phyloP scores from a whole-genome alignment of 2,329 filamentous ascomycete species.

The Aulographum hederae region DNA sequence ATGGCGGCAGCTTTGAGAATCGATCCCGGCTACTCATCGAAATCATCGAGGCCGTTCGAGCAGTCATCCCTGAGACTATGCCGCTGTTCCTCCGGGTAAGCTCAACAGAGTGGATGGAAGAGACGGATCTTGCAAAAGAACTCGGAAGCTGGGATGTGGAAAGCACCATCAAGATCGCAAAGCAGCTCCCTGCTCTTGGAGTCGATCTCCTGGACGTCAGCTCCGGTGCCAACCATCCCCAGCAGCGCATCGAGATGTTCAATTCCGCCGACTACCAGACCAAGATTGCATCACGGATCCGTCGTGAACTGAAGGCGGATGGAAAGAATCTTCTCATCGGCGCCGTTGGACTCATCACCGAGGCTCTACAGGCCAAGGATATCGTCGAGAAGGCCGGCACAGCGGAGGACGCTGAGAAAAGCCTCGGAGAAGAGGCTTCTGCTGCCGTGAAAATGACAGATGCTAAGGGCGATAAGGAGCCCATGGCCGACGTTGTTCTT shows the following conservation, averaged over 20 bases:
- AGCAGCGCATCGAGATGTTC: conserved; percentile 25
- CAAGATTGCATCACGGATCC: conserved; percentile 27
- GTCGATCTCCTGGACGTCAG: conserved; percentile 28
- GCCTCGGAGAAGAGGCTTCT: conserved; percentile 9
- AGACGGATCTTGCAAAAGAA: conserved; percentile 13
- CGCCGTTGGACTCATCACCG: conserved; percentile 34
- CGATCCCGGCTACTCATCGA: conserved; percentile 20
- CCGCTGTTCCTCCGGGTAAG: conserved; percentile 18
- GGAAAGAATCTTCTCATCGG: conserved; percentile 24
- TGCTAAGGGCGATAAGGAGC: conserved; percentile 9
- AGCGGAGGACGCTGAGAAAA: conserved; percentile 1
- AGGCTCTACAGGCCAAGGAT: conserved; percentile 29
- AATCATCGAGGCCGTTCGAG: conserved; percentile 19
- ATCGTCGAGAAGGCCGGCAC: conserved; percentile 18
- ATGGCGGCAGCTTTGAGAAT: conserved; percentile 23
- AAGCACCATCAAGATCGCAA: conserved; percentile 20
- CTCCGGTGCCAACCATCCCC: conserved; percentile 24
- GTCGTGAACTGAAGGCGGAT: conserved; percentile 18
- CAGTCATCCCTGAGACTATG: conserved; percentile 14
- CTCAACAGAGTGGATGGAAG: conserved; percentile 19
- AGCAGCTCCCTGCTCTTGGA: conserved; percentile 20
- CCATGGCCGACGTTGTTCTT: conserved; percentile 30
- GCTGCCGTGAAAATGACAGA: conserved; percentile 20
- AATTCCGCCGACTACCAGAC: conserved; percentile 28
- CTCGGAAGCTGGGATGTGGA: conserved; percentile 21